Base-by-base conservation (phyloP, 2,329 filamentous ascomycete species). In the Talaromyces atroroseus region DNA sequence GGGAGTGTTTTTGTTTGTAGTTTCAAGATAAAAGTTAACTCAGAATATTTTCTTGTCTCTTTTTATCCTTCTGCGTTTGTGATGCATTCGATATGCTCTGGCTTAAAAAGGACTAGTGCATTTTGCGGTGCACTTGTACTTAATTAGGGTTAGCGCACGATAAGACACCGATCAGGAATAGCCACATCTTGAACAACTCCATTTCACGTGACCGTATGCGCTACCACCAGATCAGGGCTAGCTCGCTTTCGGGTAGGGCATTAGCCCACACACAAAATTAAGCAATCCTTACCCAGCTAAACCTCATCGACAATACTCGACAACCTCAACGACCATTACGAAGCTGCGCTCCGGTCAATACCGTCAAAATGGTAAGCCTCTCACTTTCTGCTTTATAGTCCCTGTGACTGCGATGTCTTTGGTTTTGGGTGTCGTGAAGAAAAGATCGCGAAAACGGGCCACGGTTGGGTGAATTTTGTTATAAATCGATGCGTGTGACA, bases 301-400 rank as follows among this genome's bases (percentile, higher is more conserved):
- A 44, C 20, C 44, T 48, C 18, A 18, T 49, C 45, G 56, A 49
- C 50, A 47, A 45, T 29, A 18, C 45, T 42, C 56, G 56, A 57
- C 50, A 69, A 67, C 66, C 68, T 63, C 66, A 71, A 69, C 72
- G 71, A 74, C 70, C 69, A 69, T 65, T 70, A 69, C 42, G 52
- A 64, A 64, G 65, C 66, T 68, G 68, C 68, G 69, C 73, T 68
- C 73, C 72, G 56, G 73, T 72, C 68, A 70, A 73, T 63, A 71
- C 72, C 73, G 73, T 74, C 73, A 76, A 75, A 74, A 76, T 76
- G 73, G 73, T 76, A 76, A 75, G 73, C 58, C 11, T 16, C 16
- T 16, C 14, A 6, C 32, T 36, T 16, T 36, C 32, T 36, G 32
- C 32, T 61, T 46, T 16, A 18, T 12, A 32, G 26, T 40, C 47